Percentiles rank a stretch among this genome's conserved stretches.
phyloP scores from a whole-genome alignment of 805 yeast species.

The Wickerhamiella bombiphila region DNA sequence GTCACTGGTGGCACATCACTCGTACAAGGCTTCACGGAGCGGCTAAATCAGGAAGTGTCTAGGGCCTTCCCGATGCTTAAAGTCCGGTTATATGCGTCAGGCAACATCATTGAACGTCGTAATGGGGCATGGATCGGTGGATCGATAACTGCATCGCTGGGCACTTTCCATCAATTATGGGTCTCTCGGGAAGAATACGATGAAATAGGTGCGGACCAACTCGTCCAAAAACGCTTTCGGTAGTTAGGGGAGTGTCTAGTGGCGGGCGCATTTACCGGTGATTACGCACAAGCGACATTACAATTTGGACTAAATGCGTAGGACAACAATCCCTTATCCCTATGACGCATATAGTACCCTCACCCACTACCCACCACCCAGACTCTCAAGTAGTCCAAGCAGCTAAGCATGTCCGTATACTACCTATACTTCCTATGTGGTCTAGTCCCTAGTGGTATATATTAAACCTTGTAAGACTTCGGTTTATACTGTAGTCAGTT shows the following conservation, averaged over 20 bases:
- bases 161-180: conserved; percentile 96
- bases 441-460: no score
- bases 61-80: conserved; percentile 69
- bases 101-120: conserved; percentile 54
- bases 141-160: conserved; percentile 70
- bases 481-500: no score
- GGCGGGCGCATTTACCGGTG: background rate
- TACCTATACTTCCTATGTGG: no score
- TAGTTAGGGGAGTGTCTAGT: conserved; percentile 19
- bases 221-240: conserved; percentile 71
- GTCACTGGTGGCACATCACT: conserved; percentile 75
- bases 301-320: no score
- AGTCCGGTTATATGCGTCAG: conserved; percentile 68
- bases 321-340: no score
- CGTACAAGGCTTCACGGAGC: conserved; percentile 66
- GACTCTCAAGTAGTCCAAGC: no score
- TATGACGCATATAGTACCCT: no score
- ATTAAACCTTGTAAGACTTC: no score
- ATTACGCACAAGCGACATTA: no score
- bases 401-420: no score
- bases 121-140: conserved; percentile 89
- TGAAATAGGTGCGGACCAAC: conserved; percentile 73
- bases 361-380: no score
- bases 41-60: conserved; percentile 57
- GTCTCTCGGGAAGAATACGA: conserved; percentile 76